A percentile compares a stretch with the other conserved stretches of the same genome.
Conservation (phyloP, 2,329 filamentous ascomycete species). For the Colletotrichum godetiae region DNA sequence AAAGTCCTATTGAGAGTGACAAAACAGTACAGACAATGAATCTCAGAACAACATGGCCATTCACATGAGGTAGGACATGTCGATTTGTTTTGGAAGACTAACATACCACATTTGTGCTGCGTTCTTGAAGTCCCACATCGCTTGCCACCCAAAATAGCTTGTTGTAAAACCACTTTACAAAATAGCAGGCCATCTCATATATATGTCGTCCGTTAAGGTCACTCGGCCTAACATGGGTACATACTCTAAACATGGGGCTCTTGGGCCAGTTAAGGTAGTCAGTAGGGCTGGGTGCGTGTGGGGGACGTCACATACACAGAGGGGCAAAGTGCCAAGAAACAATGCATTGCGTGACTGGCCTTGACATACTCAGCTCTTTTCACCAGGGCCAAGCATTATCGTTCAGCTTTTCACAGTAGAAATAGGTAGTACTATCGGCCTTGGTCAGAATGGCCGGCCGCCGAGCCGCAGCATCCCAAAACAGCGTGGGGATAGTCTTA, state of each 20-base stretch:
- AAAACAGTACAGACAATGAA: not conserved
- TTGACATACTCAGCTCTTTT: not conserved
- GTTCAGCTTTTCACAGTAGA: too few species aligned
- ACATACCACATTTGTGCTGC: not conserved
- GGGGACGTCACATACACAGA: not conserved
- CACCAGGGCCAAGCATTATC: not conserved
- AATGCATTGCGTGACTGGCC: not conserved
- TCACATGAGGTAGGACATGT: not conserved
- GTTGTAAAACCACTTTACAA: not conserved
- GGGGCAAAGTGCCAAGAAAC: not conserved
- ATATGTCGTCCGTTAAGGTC: not conserved
- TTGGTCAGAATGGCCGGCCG: not conserved
- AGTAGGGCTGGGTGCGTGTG: slow-evolving; percentile 2
- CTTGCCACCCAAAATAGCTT: not conserved
- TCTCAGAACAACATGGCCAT: not conserved
- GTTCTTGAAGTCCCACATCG: not conserved
- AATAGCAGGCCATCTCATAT: not conserved
- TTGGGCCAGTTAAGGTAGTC: not conserved
- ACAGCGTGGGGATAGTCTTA: not conserved
- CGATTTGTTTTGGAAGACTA: not conserved
- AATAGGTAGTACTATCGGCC: not conserved
- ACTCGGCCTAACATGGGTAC: not conserved
- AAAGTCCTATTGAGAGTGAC: not conserved
- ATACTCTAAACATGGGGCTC: not conserved
- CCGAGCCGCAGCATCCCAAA: not conserved